A percentile compares a stretch with the other conserved stretches of the same genome.
Evolutionary conservation across 1,284 basidiomycete genomes (phyloP).

Genomic region (Porogramme epimiltina): DNA sequence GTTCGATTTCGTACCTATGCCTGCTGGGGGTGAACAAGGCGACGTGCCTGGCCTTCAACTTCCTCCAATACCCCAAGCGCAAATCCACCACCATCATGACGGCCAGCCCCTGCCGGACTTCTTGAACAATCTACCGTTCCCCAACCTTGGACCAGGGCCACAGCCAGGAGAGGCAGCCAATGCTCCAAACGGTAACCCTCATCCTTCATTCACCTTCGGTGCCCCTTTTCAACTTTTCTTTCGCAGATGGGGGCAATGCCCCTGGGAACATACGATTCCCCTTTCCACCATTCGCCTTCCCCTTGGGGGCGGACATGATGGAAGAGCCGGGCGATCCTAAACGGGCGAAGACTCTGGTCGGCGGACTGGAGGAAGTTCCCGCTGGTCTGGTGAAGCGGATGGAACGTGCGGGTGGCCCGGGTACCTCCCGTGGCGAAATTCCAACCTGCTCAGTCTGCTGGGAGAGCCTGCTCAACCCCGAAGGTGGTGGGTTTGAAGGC

Average conservation of each 20-base stretch:
- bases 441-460: conserved; percentile 74
- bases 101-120: conserved; percentile 18
- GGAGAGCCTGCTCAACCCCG: conserved; percentile 61
- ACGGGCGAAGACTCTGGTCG: conserved; percentile 60
- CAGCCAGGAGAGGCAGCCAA: conserved; percentile 5
- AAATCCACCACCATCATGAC: conserved; percentile 2
- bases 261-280: conserved; percentile 13
- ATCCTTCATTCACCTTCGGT: conserved; percentile 2
- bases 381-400: conserved; percentile 66
- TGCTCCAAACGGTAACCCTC: conserved; percentile 14
- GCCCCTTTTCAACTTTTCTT: conserved; percentile 11
- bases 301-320: conserved; percentile 31
- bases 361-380: conserved; percentile 66
- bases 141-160: conserved; percentile 9
- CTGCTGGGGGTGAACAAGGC: background rate
- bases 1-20: conserved; percentile 24
- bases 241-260: conserved; percentile 12
- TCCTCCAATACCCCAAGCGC: background rate
- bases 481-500: conserved; percentile 41
- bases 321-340: conserved; percentile 64
- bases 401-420: conserved; percentile 54
- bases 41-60: background rate
- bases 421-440: conserved; percentile 38
- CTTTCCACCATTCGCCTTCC: conserved; percentile 19
- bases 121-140: conserved; percentile 21